Base-by-base conservation (phyloP, 163 green algal genomes). In the Chlorella variabilis region DNA sequence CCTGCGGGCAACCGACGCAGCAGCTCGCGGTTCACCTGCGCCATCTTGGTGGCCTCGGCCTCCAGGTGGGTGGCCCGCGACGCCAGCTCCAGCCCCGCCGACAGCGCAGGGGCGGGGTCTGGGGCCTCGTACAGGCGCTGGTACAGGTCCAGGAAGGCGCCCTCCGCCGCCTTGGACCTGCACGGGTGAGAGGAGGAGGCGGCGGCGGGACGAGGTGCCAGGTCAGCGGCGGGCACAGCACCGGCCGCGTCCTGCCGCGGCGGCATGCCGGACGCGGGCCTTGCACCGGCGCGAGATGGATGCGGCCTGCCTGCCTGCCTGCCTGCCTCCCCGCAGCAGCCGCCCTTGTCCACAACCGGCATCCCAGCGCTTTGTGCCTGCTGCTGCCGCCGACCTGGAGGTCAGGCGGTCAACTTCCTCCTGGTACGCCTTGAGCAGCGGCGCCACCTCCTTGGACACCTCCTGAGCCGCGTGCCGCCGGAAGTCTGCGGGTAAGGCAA, bases 81-180 rank as follows among this genome's bases (percentile, higher is more conserved):
- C 8, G 87, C 89, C 5, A 83, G 67, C 54, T 96, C 91, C 63
- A 95, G 82, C 5, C 85, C 89, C 1, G 71, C 58, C 13, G 88
- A 82, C 4, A 99, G 87, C 7, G 87, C 84, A 7, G 89, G 86
- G 0, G 93, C 90, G 25, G 96, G 96, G 83, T 98, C 96, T 20
- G 95, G 93, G 2, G 95, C 95, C 73, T 98, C 96, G 65, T 96
- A 97, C 9, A 99, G 88, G 68, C 94, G 91, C 86, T 97, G 90
- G 74, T 98, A 98, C 38, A 98, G 66, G 29, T 95, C 93, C 56
- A 98, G 75, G 82, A 97, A 98, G 1, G 94, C 90, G 4, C 77
- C 82, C 84, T 98, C 94, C 0, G 77, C 89, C 58, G 84, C 88
- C 75, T 96, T 96, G 58, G 92, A 84, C 33, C 89, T 89, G 76